Evolutionary conservation across 148 eudicot species (phyloP), one percentile per base, ranked within the genome.

Genomic region (Vaccinium macrocarpon): DNA sequence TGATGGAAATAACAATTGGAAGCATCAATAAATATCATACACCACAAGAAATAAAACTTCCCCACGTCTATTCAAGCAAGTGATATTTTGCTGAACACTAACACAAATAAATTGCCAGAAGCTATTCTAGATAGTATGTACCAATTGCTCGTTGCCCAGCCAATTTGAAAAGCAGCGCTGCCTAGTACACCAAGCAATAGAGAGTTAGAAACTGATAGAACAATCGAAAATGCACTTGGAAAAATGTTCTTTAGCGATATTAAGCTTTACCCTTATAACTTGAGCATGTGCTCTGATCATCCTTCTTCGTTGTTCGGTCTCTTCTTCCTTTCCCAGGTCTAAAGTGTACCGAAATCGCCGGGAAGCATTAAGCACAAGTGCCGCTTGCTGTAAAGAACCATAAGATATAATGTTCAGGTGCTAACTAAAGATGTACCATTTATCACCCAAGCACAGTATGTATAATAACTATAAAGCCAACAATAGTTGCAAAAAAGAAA

Each of bases 261-360:
- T 18, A 53, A n/a, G 35, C 13, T 23, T 85, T 91, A 94, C 99
- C 90, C 99, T 90, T 73, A 96, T 90, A 81, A 96, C 99, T 94
- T 94, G 99, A 15, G 99, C 99, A 87, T 96, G 99, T 66, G 99
- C 93, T 90, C 99, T 93, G 62, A 96, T 96, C 94, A 96, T 90
- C 82, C 97, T 85, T 53, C 97, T 93, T 79, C 95, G 79, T 18
- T 90, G 90, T 57, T 96, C 99, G 88, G 88, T 90, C 87, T 94
- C 95, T 74, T 94, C 97, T 76, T 90, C 92, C 79, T 88, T 94
- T 85, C 87, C 89, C 78, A 96, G 85, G 89, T 96, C 99, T 64
- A 96, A 86, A 13, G 99, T 96, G 76, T 96, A 96, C 55, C 99
- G 94, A 84, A 96, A 96, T 72, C 99, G 94, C 32, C 98, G 94